Base-by-base conservation (phyloP, 1,139 yeast species). In the Yamadazyma trypodendri region DNA sequence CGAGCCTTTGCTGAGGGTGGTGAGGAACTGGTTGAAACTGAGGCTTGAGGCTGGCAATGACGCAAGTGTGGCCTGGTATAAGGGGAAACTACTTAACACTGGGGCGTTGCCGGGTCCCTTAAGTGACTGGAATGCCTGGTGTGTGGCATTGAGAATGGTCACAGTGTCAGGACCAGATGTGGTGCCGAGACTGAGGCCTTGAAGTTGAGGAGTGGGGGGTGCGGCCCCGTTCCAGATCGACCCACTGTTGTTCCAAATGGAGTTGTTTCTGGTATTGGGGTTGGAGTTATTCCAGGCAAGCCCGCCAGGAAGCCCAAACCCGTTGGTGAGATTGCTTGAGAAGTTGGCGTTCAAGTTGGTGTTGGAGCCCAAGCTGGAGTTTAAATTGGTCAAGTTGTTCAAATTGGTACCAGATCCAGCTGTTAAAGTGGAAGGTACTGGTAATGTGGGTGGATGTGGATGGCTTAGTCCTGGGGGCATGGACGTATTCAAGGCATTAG, bases 1-100 rank as follows among this genome's bases (percentile, higher is more conserved):
- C 11, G 46, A 45, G 5, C 32, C 32, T 3, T 25, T 16, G 12
- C 54, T 48, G 36, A 67, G 61, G 8, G 66, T 61, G n/a, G 54
- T 50, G 30, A 71, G 55, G 43, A 75, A 75, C 43, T 71, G 76
- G 35, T 67, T 68, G 44, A 72, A 51, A 2, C 71, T 62, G 35
- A 76, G 53, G 12, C 37, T 44, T 3, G 53, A 45, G 38, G 55
- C 53, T 6, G 58, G 58, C 39, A 66, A 42, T 3, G 68, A 36
- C 6, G 45, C 43, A 41, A 60, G 57, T 10, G 69, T 60, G 16
- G 59, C 49, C 46, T 64, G 71, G 48, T 54, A 70, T 31, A 71
- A 51, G 33, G 54, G 56, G 35, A 50, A 43, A 31, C 63, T 53
- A 9, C 71, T 68, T 1, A 69, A 73, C 24, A 61, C 55, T 0